Evolutionary conservation across 345 rosid genomes (phyloP).

Genomic region (Camelina sativa): DNA sequence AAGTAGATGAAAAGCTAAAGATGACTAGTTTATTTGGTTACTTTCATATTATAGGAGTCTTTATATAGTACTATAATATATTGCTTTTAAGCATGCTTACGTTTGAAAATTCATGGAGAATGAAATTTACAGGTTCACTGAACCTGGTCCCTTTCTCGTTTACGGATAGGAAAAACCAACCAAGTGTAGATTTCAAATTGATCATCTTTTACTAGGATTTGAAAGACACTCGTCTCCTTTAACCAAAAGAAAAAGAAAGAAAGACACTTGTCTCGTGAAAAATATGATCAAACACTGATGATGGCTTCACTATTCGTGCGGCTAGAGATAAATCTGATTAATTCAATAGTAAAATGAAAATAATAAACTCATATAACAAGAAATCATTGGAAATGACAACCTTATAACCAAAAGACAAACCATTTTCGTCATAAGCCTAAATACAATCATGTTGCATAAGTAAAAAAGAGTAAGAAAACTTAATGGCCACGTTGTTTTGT

Average conservation of each 20-base stretch:
- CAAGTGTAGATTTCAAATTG: conserved; percentile 7
- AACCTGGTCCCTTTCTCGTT: conserved; percentile 36
- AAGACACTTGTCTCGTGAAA: not conserved
- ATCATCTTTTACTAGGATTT: not conserved
- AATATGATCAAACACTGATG: too few species aligned
- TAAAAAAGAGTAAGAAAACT: conserved; percentile 15
- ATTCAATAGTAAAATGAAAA: not conserved
- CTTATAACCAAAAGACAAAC: conserved; percentile 3
- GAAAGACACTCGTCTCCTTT: too few species aligned
- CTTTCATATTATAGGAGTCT: not conserved
- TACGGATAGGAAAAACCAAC: conserved; percentile 2
- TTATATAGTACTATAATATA: not conserved
- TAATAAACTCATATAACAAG: not conserved
- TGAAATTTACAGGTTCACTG: conserved; percentile 23
- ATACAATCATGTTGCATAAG: conserved; percentile 28
- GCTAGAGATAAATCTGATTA: not conserved
- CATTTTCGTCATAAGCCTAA: conserved; percentile 3
- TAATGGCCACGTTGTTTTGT: conserved; percentile 33
- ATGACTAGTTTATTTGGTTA: not conserved
- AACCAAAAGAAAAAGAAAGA: too few species aligned
- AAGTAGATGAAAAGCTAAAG: conserved; percentile 41
- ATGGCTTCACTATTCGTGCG: not conserved
- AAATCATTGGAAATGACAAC: conserved; percentile 30
- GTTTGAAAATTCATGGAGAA: conserved; percentile 28
- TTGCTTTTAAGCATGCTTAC: conserved; percentile 37